Base-by-base conservation (phyloP, 2,329 filamentous ascomycete species). In the Microcyclospora tardicrescens region DNA sequence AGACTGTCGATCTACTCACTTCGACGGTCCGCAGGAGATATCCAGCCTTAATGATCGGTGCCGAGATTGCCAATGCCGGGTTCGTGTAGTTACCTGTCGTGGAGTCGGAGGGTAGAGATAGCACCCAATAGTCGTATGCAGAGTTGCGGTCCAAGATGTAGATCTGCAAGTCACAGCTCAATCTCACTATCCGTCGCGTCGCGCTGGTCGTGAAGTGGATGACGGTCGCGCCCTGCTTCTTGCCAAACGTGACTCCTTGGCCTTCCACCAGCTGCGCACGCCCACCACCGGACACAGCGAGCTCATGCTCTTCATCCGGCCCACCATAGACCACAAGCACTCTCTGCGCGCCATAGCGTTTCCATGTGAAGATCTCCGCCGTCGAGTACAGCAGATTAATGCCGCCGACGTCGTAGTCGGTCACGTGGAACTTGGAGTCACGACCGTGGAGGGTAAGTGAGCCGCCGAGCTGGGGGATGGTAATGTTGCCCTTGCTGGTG, bases 361-460 rank as follows among this genome's bases (percentile, higher is more conserved):
- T 79, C 73, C 77, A 81, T 0, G 77, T 81, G 44, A 78, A 75
- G 16, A 84, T 71, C 50, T 84, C 79, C 0, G 76, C 77, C 2
- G 79, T 79, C 0, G 75, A 81, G 57, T 83, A 84, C 1, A 81
- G 55, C 12, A 84, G 52, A 1, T 64, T 71, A 5, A 64, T 59
- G n/a, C 69, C 67, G 0, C 74, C 76, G 34, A 83, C 59, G 10
- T 72, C 64, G 42, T 83, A 84, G 47, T 84, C 76, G 0, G 71
- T 75, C 3, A 83, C 71, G 50, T 79, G 74, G 32, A 81, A 69
- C 58, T 69, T 82, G 0, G 77, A 79, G 51, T 84, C 79, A 15
- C 79, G 64, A 0, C 79, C 73, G 30, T 69, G 68, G 4, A 84
- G 57, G 0, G 67, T 71, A 9, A 84, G 62, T 1, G 59, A 66